These are phyloP conservation scores for Cryptococcus hybrid DNA, from an alignment of 1,284 basidiomycete species.

Conservation along the genomic window DNA sequence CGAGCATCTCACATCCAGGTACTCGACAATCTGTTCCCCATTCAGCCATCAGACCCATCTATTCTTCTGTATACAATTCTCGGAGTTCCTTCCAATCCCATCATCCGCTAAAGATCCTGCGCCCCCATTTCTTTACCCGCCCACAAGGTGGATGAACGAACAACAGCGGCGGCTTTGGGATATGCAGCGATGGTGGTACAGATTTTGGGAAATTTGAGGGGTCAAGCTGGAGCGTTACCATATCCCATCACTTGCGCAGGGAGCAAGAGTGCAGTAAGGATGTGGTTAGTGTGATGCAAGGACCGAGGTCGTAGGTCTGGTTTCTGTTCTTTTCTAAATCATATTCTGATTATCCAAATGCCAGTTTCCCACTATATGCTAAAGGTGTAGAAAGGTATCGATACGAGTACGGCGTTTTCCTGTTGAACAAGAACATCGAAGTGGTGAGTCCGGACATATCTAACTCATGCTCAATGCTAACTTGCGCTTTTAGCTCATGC, in stretches of 20 bases:
- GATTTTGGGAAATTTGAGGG: constrained; percentile 67
- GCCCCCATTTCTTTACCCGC: constrained; percentile 67
- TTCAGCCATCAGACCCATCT: constrained; percentile 74
- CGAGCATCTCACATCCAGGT: constrained; percentile 70
- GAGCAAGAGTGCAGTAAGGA: constrained; percentile 83
- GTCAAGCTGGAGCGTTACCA: constrained; percentile 60
- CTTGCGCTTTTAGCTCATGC: constrained; percentile 69
- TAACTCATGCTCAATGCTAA: not conserved
- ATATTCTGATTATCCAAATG: not conserved
- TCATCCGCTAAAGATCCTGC: constrained; percentile 70
- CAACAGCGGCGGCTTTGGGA: constrained; percentile 79
- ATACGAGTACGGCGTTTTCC: constrained; percentile 96
- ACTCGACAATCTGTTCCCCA: constrained; percentile 80
- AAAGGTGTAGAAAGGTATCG: constrained; percentile 93
- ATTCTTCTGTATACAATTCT: constrained; percentile 82
- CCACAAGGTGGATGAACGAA: constrained; percentile 71
- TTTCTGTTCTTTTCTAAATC: not conserved
- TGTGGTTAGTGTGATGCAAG: constrained; percentile 88
- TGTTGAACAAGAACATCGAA: constrained; percentile 97
- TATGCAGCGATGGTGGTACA: constrained; percentile 82
- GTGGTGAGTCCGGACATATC: constrained; percentile 58
- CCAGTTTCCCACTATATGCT: constrained; percentile 88
- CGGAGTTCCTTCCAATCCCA: constrained; percentile 79
- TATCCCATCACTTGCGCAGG: constrained; percentile 89
- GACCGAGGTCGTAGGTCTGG: constrained; percentile 74